phyloP scores from a whole-genome alignment of 345 rosid genomes.

The Murraya koenigii region DNA sequence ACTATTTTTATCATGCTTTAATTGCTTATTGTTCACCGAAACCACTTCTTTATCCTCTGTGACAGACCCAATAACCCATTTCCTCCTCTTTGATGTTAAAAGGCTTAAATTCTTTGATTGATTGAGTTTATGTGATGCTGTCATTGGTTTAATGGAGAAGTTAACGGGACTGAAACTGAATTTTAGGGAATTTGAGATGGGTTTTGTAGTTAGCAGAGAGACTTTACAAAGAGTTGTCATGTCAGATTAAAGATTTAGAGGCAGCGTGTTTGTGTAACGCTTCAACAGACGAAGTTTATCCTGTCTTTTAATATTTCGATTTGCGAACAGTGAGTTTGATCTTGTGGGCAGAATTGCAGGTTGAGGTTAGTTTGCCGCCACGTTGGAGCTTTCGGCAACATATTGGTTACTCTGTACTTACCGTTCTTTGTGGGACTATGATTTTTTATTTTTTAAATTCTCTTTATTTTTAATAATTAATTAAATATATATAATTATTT shows the following conservation, averaged over 20 bases:
- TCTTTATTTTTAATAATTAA: too few species aligned
- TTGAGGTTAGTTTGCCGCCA: not conserved
- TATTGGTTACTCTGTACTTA: not conserved
- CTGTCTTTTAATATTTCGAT: not conserved
- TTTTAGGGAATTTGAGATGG: constrained; percentile 14
- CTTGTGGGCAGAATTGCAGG: not conserved
- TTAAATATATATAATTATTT: too few species aligned
- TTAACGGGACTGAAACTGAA: constrained; percentile 10
- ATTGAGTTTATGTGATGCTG: not conserved
- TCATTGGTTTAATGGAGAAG: constrained; percentile 8
- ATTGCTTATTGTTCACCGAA: constrained; percentile 21
- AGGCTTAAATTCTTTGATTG: constrained; percentile 15
- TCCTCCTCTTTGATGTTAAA: constrained; percentile 23
- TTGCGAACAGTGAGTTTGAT: not conserved
- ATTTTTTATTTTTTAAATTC: too few species aligned
- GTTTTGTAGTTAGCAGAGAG: constrained; percentile 5
- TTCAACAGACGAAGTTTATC: not conserved
- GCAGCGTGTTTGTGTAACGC: not conserved
- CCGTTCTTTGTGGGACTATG: too few species aligned
- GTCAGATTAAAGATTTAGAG: not conserved
- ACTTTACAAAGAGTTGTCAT: constrained; percentile 40
- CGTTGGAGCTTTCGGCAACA: not conserved
- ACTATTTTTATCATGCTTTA: constrained; percentile 21
- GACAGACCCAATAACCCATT: constrained; percentile 45
- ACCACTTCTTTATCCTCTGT: constrained; percentile 51